Evolutionary conservation across 2,329 filamentous ascomycete species (phyloP).

Genomic region (Tolypocladium endophyticum): DNA sequence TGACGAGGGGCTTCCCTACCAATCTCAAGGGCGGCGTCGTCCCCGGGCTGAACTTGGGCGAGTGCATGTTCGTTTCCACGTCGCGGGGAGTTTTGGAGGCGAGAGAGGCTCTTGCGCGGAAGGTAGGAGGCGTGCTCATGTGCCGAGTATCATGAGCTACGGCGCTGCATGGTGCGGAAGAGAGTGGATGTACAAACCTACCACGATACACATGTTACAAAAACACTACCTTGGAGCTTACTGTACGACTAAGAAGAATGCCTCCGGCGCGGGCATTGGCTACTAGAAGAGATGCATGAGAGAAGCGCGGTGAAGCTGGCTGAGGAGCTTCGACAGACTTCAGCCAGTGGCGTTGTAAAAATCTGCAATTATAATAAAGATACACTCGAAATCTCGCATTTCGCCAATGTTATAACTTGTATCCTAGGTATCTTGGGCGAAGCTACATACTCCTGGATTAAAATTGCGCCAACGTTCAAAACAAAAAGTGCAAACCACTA

Average conservation of each 20-base stretch:
- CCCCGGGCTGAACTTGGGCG: conserved; percentile 66
- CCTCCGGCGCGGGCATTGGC: neutral
- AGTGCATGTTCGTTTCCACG: conserved; percentile 72
- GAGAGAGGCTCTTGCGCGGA: conserved; percentile 71
- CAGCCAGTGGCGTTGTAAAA: too few relatives aligned
- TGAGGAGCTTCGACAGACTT: neutral
- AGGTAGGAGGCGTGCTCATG: conserved; percentile 68
- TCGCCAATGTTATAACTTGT: conserved; percentile 3
- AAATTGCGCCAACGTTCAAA: neutral
- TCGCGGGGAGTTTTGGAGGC: conserved; percentile 70
- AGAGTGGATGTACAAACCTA: neutral
- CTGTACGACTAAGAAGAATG: neutral
- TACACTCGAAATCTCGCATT: neutral
- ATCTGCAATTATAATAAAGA: neutral
- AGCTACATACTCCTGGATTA: neutral
- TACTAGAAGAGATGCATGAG: neutral
- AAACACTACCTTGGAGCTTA: neutral
- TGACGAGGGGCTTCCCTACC: conserved; percentile 59
- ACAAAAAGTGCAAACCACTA: neutral
- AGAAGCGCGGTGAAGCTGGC: neutral
- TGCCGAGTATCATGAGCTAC: conserved; percentile 49
- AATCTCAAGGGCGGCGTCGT: conserved; percentile 52
- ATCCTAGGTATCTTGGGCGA: conserved; percentile 9
- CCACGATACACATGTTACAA: neutral
- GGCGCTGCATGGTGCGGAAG: neutral